Percentiles rank a stretch among this genome's conserved stretches.
These are phyloP conservation scores for Bruguiera parviflora DNA, from an alignment of 345 rosid species.

Conservation along the genomic window DNA sequence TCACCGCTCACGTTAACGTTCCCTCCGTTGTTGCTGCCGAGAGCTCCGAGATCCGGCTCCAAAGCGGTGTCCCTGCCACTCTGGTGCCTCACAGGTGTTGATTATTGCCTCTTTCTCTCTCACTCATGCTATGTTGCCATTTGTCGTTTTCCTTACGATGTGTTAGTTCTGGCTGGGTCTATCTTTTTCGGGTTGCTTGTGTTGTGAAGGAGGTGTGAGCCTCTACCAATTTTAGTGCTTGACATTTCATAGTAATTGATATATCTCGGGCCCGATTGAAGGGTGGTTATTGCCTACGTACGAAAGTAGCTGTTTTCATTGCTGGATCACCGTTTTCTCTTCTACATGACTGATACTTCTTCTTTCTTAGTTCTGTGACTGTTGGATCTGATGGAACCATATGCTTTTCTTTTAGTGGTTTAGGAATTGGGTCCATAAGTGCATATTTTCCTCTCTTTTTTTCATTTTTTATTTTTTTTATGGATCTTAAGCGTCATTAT, in stretches of 20 bases:
- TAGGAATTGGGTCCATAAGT: background rate
- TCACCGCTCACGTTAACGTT: conserved; percentile 75
- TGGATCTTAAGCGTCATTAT: no score
- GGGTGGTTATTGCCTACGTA: background rate
- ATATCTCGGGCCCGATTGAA: no score
- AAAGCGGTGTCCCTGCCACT: conserved; percentile 60
- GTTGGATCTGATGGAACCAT: conserved; percentile 1
- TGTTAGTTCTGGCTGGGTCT: background rate
- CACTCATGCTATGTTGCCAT: no score
- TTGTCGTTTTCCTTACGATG: background rate
- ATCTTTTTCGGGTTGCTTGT: background rate
- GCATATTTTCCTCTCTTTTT: no score
- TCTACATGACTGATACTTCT: no score
- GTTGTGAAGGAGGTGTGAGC: no score
- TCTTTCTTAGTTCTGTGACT: background rate
- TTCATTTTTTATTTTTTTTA: no score
- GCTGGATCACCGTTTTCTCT: background rate
- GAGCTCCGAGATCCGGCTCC: conserved; percentile 70
- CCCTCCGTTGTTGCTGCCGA: conserved; percentile 83
- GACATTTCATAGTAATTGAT: no score
- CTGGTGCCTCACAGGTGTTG: conserved; percentile 74
- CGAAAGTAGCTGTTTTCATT: background rate
- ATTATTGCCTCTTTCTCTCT: background rate
- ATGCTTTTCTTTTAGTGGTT: background rate
- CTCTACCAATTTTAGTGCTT: no score